phyloP scores from a whole-genome alignment of 352 stramenopile species.

The Discostella stelligera region DNA sequence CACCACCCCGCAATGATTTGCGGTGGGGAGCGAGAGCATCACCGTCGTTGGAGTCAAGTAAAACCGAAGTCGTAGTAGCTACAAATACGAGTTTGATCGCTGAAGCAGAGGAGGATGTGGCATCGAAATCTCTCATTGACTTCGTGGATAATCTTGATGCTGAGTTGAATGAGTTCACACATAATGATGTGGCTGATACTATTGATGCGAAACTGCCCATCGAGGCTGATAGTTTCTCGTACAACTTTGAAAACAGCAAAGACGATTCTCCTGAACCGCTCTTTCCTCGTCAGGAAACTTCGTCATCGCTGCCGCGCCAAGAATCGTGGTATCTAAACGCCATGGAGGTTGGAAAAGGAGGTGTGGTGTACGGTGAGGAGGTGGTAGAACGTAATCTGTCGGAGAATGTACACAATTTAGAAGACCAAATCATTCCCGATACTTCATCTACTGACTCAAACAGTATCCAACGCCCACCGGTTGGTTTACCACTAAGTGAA shows the following conservation, averaged over 20 bases:
- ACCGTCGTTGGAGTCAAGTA: constrained; percentile 1
- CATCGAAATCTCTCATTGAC: constrained; percentile 33
- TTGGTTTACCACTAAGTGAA: constrained; percentile 54
- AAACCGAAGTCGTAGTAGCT: neutral
- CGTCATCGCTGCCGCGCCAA: constrained; percentile 29
- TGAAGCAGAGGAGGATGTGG: neutral
- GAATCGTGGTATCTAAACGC: constrained; percentile 58
- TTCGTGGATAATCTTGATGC: constrained; percentile 43
- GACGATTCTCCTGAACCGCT: constrained; percentile 27
- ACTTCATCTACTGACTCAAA: neutral
- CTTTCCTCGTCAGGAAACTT: neutral
- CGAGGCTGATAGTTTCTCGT: neutral
- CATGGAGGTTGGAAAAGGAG: constrained; percentile 47
- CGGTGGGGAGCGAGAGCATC: too few species aligned
- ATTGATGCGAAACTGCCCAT: neutral
- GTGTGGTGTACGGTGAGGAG: constrained; percentile 35
- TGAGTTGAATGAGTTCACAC: constrained; percentile 35
- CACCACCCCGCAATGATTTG: constrained; percentile 7
- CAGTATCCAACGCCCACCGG: neutral
- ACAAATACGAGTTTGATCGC: neutral
- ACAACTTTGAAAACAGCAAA: constrained; percentile 27
- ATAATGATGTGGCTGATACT: neutral
- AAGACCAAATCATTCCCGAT: constrained; percentile 11
- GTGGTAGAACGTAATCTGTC: neutral
- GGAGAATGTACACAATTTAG: neutral